Percentiles rank a stretch among this genome's conserved stretches.
Evolutionary conservation across 75 land plant genomes (phyloP).

Genomic region (Sequoiadendron giganteum): DNA sequence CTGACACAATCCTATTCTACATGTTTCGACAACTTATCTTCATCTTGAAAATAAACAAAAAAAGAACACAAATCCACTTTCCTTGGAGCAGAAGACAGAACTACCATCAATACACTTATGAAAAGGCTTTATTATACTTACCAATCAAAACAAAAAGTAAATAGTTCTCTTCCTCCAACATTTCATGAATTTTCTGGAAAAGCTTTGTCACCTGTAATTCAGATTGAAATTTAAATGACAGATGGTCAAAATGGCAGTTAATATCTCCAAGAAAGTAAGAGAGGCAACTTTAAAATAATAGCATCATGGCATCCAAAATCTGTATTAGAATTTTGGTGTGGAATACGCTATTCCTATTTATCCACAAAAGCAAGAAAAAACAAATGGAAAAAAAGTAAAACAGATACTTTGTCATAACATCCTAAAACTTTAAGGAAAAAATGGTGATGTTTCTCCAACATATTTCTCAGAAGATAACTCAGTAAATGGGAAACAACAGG

Average conservation of each 20-base stretch:
- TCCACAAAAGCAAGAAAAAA: background rate
- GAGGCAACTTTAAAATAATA: background rate
- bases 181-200: slow-evolving; percentile 85
- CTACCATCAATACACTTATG: background rate
- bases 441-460: background rate
- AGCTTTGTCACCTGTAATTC: slow-evolving; percentile 76
- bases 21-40: background rate
- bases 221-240: background rate
- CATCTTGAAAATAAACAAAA: background rate
- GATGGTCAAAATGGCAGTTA: background rate
- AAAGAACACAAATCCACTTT: background rate
- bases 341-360: background rate
- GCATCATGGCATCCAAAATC: background rate
- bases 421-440: background rate
- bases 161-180: slow-evolving; percentile 83
- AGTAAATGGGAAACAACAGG: background rate
- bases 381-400: background rate
- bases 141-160: slow-evolving; percentile 93
- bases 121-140: slow-evolving; percentile 23
- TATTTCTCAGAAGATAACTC: background rate
- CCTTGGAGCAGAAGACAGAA: background rate
- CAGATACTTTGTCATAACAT: background rate
- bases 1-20: background rate
- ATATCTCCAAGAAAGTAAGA: background rate
- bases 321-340: background rate